Base-by-base conservation (phyloP, 2,329 filamentous ascomycete species). In the Scedosporium boydii region DNA sequence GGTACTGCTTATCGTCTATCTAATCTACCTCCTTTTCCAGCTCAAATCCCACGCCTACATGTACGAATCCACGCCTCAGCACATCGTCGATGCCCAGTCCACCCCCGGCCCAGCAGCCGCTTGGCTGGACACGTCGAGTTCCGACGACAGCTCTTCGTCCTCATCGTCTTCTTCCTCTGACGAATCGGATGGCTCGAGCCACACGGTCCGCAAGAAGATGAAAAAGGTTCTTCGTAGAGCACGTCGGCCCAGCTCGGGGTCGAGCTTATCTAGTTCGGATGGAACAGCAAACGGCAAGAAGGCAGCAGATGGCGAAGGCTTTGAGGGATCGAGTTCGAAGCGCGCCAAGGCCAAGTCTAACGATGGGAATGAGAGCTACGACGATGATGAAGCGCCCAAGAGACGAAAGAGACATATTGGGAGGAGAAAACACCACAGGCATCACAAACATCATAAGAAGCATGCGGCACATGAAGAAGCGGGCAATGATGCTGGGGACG, bases 41-140 rank as follows among this genome's bases (percentile, higher is more conserved):
- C 84, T 96, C 64, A 96, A 96, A 75, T 95, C 91, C 1, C 92
- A 96, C 71, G 84, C 90, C 7, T 96, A 96, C 76, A 87, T 96
- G 78, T 96, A 96, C 68, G 89, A 92, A 74, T 95, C 91, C 67
- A 96, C 90, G 4, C 93, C 93, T 9, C 92, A 96, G 75, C 88
- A 93, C 68, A 89, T 96, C 64, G 95, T 97, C 66, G 93, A 97
- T 68, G 91, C 95, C 69, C 93, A 96, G 72, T 87, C 91, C 0
- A 88, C 91, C 56, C 93, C 93, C 23, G 93, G 93, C 66, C 87
- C 95, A 0, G 82, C 93, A 12, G 89, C 89, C 18, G 89, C 89
- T 38, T 90, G 93, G 75, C 82, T 96, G 69, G 89, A 95, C 66
- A 86, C 86, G 0, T 90, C 87, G 2, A 82, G 78, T 67, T 82